Evolutionary conservation across 164 flowering plant genomes (phyloP).

Genomic region (Protea cynaroides): DNA sequence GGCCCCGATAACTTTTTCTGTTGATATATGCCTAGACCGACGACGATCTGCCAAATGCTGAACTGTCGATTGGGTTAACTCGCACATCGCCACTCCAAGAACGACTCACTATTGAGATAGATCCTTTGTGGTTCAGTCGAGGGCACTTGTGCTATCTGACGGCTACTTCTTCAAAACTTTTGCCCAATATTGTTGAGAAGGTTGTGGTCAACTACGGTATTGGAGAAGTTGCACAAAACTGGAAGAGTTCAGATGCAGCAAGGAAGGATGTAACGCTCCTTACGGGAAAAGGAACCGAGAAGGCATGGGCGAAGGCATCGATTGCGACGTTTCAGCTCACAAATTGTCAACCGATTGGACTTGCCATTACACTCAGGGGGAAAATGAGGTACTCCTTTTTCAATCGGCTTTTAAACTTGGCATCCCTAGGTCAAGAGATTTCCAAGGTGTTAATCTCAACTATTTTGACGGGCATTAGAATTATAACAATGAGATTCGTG

Average conservation of each 20-base stretch:
- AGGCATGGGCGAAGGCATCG: conserved; percentile 70
- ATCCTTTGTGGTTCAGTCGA: no score
- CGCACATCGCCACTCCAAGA: no score
- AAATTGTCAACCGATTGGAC: conserved; percentile 78
- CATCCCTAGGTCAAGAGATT: conserved; percentile 89
- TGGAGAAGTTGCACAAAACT: conserved; percentile 85
- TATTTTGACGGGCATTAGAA: conserved; percentile 93
- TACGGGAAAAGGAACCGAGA: conserved; percentile 83
- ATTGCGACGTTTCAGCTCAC: conserved; percentile 90
- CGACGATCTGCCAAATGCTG: no score
- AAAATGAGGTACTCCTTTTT: conserved; percentile 88
- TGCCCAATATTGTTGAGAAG: no score
- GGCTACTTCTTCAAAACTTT: no score
- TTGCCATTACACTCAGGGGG: conserved; percentile 88
- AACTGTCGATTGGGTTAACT: no score
- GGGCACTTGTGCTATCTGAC: no score
- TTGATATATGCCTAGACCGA: no score
- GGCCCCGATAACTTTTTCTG: no score
- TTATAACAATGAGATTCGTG: conserved; percentile 72
- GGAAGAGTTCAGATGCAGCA: conserved; percentile 89
- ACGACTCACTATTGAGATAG: no score
- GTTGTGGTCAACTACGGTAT: conserved; percentile 92
- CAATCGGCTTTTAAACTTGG: conserved; percentile 85
- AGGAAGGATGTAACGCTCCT: conserved; percentile 71
- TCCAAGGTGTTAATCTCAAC: conserved; percentile 83